Percentiles rank a stretch among this genome's conserved stretches.
phyloP scores from a whole-genome alignment of 2,329 filamentous ascomycete species.

The Phialophora expanda region DNA sequence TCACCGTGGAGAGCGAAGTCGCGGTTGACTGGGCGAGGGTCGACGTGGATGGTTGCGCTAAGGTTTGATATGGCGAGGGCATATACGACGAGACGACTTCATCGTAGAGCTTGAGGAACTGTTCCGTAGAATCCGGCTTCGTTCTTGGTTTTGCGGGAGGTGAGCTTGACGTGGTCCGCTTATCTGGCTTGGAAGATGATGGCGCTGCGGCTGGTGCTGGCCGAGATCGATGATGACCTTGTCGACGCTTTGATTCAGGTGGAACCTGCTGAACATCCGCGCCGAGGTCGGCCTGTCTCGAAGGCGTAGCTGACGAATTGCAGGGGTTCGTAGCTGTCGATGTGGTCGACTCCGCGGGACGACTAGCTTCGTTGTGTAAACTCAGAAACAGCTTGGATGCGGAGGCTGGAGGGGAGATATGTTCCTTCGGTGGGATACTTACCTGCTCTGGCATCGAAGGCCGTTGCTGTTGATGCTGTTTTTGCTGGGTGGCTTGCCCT shows the following conservation, averaged over 20 bases:
- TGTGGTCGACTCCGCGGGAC: background rate
- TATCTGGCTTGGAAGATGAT: background rate
- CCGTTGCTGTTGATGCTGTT: background rate
- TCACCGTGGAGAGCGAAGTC: background rate
- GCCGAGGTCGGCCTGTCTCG: background rate
- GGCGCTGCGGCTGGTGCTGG: background rate
- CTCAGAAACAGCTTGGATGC: conserved; percentile 7
- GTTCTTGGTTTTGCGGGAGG: background rate
- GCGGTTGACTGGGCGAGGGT: background rate
- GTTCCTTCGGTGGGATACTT: background rate
- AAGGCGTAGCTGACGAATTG: background rate
- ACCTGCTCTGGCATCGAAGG: background rate
- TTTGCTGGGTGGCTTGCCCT: background rate
- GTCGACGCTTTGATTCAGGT: background rate
- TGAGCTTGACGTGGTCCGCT: background rate
- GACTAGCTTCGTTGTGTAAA: conserved; percentile 11
- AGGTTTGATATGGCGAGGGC: background rate
- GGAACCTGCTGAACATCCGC: background rate
- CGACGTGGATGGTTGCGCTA: background rate
- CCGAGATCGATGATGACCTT: background rate
- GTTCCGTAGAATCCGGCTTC: background rate
- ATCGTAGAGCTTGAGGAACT: conserved; percentile 10
- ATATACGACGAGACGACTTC: conserved; percentile 1
- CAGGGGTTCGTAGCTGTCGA: background rate
- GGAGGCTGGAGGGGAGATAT: background rate